Base-by-base conservation (phyloP, 768 basidiomycete genomes). In the Boletus bicolor region DNA sequence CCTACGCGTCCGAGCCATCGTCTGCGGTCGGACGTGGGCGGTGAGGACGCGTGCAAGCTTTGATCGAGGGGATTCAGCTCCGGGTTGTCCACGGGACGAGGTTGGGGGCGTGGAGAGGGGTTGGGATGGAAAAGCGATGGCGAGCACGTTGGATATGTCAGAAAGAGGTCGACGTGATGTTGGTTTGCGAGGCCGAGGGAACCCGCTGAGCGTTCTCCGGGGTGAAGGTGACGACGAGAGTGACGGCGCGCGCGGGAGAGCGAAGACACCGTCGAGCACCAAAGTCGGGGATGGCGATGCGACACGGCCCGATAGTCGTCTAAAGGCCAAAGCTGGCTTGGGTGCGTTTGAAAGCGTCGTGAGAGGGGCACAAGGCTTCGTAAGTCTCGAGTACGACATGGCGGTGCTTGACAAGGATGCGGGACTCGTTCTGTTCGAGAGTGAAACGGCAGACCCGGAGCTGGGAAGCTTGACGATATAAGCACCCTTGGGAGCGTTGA, bases 251-350 rank as follows among this genome's bases (percentile, higher is more conserved):
- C 14, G 35, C 1, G 65, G 53, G 46, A 67, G 56, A 11, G 62
- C 63, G 4, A 66, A 66, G 21, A 66, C 54, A 7, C 65, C 65
- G 2, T 66, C 65, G 32, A 66, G 46, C 0, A 66, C 60, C 35
- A 66, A 9, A 0, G 57, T 57, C 3, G 64, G 64, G 24, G 65
- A 49, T 35, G 65, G 51, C 14, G 64, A 55, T 3, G 17, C 12
- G 10, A 2, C 15, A 1, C 51, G 59, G 34, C 21, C 49, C 7
- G 44, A 49, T 14, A 24, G 17, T 2, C 53, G 54, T 17, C 14
- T 44, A 0, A n/a, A 8, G 21, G 42, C 44, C 24, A 47, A 15
- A n/a, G 26, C 4, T 17, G 50, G 9, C 19, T 46, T 52, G 15
- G 55, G 12, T 17, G 9, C 36, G 7, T 30, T 54, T 44, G 44